Conservation (phyloP, 257 asterid species). For the Fraxinus anomala region DNA sequence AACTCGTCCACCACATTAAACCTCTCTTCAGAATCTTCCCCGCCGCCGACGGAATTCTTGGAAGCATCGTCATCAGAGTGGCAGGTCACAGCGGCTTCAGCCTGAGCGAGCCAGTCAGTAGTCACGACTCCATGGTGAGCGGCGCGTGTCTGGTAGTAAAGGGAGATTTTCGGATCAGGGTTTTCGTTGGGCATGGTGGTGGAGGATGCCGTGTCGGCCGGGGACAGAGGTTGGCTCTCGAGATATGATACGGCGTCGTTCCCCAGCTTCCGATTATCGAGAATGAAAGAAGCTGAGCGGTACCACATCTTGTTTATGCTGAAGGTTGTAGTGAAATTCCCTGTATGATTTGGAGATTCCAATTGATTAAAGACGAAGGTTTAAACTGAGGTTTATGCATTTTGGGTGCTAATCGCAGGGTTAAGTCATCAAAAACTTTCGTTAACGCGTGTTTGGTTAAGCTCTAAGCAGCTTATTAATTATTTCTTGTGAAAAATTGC, state of each 20-base stretch:
- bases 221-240: conserved; percentile 41
- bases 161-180: conserved; percentile 58
- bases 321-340: background rate
- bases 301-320: conserved; percentile 40
- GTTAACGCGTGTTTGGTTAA: too few species aligned
- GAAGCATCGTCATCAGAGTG: conserved; percentile 41
- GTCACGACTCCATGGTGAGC: conserved; percentile 92
- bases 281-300: conserved; percentile 57
- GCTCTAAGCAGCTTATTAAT: too few species aligned
- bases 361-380: background rate
- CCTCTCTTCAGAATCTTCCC: conserved; percentile 37
- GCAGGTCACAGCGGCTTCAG: conserved; percentile 63
- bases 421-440: too few species aligned
- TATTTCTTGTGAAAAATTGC: too few species aligned
- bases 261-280: conserved; percentile 27
- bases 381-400: background rate
- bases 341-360: background rate
- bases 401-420: background rate
- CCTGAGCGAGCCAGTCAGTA: conserved; percentile 91
- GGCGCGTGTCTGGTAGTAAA: conserved; percentile 85
- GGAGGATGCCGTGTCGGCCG: conserved; percentile 30
- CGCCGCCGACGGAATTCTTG: conserved; percentile 29
- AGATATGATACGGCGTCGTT: conserved; percentile 39
- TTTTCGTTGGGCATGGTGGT: conserved; percentile 53
- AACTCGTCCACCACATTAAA: conserved; percentile 81